Base-by-base conservation (phyloP, 805 yeast species). In the Suhomyces canberraensis region DNA sequence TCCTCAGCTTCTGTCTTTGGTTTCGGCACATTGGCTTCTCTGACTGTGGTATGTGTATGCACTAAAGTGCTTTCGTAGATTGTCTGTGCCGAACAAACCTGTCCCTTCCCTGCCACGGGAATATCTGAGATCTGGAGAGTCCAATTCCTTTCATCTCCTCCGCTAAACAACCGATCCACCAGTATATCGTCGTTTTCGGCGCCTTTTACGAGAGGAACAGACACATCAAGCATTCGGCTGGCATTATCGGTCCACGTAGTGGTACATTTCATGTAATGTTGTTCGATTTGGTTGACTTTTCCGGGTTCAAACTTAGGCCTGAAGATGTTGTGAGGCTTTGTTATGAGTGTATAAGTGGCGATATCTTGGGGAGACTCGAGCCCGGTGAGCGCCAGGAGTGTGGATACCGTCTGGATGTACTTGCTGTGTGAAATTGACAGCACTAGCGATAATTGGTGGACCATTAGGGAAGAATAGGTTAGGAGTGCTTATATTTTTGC, bases 31-130 rank as follows among this genome's bases (percentile, higher is more conserved):
- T 19, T 29, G 13, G 18, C 21, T 25, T 26, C 42, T 29, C 27
- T 37, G 18, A 46, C 69, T 17, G 57, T 41, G 3, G 75, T 60
- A 48, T 76, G 79, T 38, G 75, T 69, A 46, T 72, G 71, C 3
- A 66, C 70, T 9, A 77, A 52, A 1, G 80, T 75, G 32, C 78
- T 67, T 51, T 82, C 88, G 42, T 81, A 69, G 9, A 86, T 71
- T 13, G 85, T 75, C 54, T 88, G 72, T 3, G 69, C 71, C 36
- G 95, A 41, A 75, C 78, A 16, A 71, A 73, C 37, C 74, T 81
- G 56, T 75, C 73, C 50, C 75, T 71, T 60, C 3, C 91, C 91
- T 8, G 87, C 90, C 5, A 81, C 76, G 2, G 93, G 93, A 9
- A 85, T 81, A 58, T 85, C 95, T 4, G 77, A 66, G 17, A 79